Evolutionary conservation across 495 filamentous ascomycete genomes (phyloP).

Genomic region (Aspergillus hancockii): DNA sequence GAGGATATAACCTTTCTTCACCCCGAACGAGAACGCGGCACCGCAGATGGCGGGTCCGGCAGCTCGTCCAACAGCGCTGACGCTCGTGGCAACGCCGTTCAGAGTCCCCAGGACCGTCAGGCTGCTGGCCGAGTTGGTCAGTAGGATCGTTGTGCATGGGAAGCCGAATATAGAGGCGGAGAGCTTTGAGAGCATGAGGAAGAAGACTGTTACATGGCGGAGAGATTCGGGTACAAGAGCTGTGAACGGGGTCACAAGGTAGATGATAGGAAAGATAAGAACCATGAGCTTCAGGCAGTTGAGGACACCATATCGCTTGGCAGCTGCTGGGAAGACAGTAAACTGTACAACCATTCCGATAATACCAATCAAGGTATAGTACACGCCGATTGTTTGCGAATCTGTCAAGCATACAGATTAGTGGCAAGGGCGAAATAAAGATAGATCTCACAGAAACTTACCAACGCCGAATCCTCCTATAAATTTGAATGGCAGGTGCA

Average conservation of each 20-base stretch:
- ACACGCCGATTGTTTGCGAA: conserved; percentile 69
- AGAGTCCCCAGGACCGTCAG: conserved; percentile 80
- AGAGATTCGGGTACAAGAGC: conserved; percentile 54
- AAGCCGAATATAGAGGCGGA: conserved; percentile 77
- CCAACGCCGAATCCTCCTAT: conserved; percentile 69
- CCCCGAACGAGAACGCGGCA: conserved; percentile 66
- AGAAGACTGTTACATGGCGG: conserved; percentile 45
- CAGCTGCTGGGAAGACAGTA: conserved; percentile 70
- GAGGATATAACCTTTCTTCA: conserved; percentile 69
- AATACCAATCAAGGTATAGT: conserved; percentile 75
- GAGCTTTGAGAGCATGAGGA: conserved; percentile 61
- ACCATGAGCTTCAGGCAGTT: conserved; percentile 62
- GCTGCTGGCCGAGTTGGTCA: conserved; percentile 81
- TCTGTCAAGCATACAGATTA: conserved; percentile 26
- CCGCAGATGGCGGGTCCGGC: conserved; percentile 71
- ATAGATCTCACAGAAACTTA: conserved; percentile 17
- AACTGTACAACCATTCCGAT: conserved; percentile 76
- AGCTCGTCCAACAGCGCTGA: conserved; percentile 76
- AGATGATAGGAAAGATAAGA: conserved; percentile 67
- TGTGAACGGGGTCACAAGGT: conserved; percentile 73
- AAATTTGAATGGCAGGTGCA: conserved; percentile 63
- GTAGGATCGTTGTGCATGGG: conserved; percentile 82
- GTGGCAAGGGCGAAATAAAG: neutral
- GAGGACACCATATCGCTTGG: conserved; percentile 68
- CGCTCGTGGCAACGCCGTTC: conserved; percentile 82